A percentile compares a stretch with the other conserved stretches of the same genome.
These are phyloP conservation scores for Paramyrothecium sp. DNA, from an alignment of 2,329 filamentous ascomycete species.

Conservation along the genomic window DNA sequence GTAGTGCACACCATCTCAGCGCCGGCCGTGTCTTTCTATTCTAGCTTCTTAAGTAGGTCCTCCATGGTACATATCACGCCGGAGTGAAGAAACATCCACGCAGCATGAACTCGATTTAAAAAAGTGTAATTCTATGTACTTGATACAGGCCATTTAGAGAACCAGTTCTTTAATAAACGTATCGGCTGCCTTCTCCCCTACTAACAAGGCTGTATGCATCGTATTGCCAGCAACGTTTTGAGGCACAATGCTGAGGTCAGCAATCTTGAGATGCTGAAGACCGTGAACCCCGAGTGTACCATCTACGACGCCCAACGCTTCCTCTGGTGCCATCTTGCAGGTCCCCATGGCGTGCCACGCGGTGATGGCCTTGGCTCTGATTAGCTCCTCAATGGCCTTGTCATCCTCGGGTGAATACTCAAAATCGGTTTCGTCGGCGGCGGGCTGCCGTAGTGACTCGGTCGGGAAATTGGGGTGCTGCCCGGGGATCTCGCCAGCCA, in stretches of 20 bases:
- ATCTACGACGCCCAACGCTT: constrained; percentile 37
- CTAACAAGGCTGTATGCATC: constrained; percentile 38
- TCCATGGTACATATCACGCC: no score
- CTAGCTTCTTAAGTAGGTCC: no score
- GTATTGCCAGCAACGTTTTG: constrained; percentile 43
- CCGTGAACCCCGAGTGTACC: constrained; percentile 36
- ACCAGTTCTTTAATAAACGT: constrained; percentile 25
- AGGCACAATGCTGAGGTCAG: constrained; percentile 33
- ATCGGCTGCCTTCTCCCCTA: constrained; percentile 40
- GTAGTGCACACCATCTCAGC: no score
- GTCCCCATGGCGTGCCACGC: constrained; percentile 40
- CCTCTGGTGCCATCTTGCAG: constrained; percentile 37
- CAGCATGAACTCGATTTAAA: no score
- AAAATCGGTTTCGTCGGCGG: no score
- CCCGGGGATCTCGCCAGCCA: no score
- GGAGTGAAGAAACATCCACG: no score
- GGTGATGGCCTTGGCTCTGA: constrained; percentile 34
- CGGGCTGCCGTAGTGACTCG: no score
- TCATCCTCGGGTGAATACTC: constrained; percentile 48
- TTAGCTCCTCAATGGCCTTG: constrained; percentile 40
- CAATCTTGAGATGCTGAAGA: constrained; percentile 13
- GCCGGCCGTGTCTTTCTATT: no score
- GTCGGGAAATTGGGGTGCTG: no score
- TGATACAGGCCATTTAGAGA: no score
- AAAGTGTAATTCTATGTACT: no score